These are phyloP conservation scores for Wickerhamomyces sydowiorum DNA, from an alignment of 805 yeast species.

Conservation along the genomic window DNA sequence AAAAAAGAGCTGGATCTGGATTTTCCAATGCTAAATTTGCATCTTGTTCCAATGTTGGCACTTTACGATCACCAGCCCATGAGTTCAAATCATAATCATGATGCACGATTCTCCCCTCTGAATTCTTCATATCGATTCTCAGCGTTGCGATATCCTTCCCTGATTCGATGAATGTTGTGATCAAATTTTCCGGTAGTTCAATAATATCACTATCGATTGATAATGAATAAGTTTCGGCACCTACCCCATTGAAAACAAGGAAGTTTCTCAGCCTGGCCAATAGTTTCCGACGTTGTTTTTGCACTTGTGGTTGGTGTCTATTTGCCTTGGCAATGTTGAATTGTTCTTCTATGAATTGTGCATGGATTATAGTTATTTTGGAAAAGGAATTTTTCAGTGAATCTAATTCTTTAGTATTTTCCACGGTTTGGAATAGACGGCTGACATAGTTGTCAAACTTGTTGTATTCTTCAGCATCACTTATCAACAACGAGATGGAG, in stretches of 20 bases:
- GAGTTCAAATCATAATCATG: constrained; percentile 29
- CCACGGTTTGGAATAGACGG: constrained; percentile 2
- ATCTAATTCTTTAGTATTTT: background rate
- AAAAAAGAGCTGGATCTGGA: constrained; percentile 10
- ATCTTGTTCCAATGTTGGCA: constrained; percentile 20
- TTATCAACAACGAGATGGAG: constrained; percentile 13
- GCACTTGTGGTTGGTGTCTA: constrained; percentile 16
- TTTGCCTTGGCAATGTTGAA: constrained; percentile 9
- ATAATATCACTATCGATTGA: constrained; percentile 28
- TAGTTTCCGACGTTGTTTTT: constrained; percentile 18
- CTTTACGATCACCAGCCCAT: constrained; percentile 26
- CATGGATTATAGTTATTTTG: constrained; percentile 25
- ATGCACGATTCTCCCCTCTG: constrained; percentile 7
- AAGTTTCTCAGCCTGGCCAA: constrained; percentile 23
- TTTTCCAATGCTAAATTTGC: background rate
- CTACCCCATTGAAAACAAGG: constrained; percentile 17
- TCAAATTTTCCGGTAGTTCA: constrained; percentile 19
- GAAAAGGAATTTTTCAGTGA: constrained; percentile 6
- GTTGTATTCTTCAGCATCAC: constrained; percentile 5
- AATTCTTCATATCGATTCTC: constrained; percentile 19
- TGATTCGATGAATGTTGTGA: constrained; percentile 18
- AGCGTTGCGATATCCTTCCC: constrained; percentile 26
- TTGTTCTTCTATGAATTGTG: constrained; percentile 30
- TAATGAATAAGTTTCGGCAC: constrained; percentile 23
- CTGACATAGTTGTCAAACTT: constrained; percentile 5